Base-by-base conservation (phyloP, 768 basidiomycete genomes). In the Lenzites betulinus region DNA sequence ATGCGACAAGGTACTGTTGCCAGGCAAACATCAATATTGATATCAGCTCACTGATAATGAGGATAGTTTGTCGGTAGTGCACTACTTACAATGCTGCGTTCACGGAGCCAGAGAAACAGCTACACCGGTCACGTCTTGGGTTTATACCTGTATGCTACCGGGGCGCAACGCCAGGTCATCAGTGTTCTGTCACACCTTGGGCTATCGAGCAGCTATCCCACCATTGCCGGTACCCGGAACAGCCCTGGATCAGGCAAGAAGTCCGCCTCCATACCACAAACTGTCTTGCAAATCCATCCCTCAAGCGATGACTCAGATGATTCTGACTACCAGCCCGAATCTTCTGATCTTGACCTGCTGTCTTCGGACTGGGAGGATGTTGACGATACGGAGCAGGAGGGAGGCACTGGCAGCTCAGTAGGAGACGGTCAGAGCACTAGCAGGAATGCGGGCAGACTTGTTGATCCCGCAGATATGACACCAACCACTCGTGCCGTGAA, bases 31-130 rank as follows among this genome's bases (percentile, higher is more conserved):
- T 36, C 7, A 7, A 7, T 36, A 36, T 36, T 36, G 7, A 36
- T 36, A 36, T 36, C 35, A 13, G 7, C 35, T 36, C 35, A 36
- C 13, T 13, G 7, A 36, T 36, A 7, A 7, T 36, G n/a, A n/a
- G n/a, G n/a, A n/a, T 18, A 43, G 53, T 6, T 25, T 5, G 8
- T 43, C 4, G 39, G 39, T 0, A 44, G 15, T 7, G 42, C 42
- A 7, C 13, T 33, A 12, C 2, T n/a, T 0, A 26, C 54, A 0
- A 64, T 64, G 15, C 68, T 74, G 3, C 64, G 68, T 1, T 70
- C 72, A 58, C 71, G 65, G 33, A 77, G 74, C 51, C 69, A 72
- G 23, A 54, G 47, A 8, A 77, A 77, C 48, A 77, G 72, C 61
- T 61, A 60, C 13, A 44, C 64, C 1, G 67, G 66, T 20, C 60